phyloP scores from a whole-genome alignment of 768 basidiomycete genomes.

The Pholiota molesta region DNA sequence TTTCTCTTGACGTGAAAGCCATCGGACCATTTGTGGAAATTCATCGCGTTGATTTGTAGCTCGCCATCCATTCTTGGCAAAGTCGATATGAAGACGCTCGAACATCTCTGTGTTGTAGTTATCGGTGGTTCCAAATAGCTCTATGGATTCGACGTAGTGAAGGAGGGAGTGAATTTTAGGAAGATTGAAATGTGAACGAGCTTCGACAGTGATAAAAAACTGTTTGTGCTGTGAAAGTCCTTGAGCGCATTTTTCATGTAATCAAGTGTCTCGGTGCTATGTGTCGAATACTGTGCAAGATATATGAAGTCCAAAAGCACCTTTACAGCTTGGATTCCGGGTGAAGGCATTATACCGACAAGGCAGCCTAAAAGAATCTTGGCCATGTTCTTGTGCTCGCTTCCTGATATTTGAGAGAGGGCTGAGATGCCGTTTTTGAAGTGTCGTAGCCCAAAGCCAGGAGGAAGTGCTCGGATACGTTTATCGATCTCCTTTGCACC shows the following conservation, averaged over 20 bases:
- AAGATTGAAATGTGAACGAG: constrained; percentile 34
- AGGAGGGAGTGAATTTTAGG: constrained; percentile 19
- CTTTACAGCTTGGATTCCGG: constrained; percentile 9
- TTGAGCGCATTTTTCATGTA: too few relatives aligned
- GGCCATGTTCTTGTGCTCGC: constrained; percentile 24
- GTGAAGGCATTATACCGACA: constrained; percentile 23
- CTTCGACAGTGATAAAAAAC: too few relatives aligned
- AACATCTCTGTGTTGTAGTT: constrained; percentile 31
- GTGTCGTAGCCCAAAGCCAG: constrained; percentile 29
- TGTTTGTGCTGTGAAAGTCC: too few relatives aligned
- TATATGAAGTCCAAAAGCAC: constrained; percentile 35
- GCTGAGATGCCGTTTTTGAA: constrained; percentile 44
- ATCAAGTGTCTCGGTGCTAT: constrained; percentile 19
- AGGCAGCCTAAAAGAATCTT: constrained; percentile 33
- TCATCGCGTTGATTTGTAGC: constrained; percentile 26
- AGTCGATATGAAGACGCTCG: constrained; percentile 39
- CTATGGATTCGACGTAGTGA: constrained; percentile 26
- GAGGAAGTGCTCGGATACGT: constrained; percentile 39
- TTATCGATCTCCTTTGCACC: constrained; percentile 17
- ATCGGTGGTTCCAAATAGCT: constrained; percentile 27
- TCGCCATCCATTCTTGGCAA: constrained; percentile 32
- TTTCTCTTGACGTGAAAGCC: constrained; percentile 35
- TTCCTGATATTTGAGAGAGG: constrained; percentile 39
- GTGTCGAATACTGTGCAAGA: constrained; percentile 26
- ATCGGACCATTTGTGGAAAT: constrained; percentile 36